Evolutionary conservation across 73 alveolate species (phyloP).

Genomic region (Symbiodinium pilosum): DNA sequence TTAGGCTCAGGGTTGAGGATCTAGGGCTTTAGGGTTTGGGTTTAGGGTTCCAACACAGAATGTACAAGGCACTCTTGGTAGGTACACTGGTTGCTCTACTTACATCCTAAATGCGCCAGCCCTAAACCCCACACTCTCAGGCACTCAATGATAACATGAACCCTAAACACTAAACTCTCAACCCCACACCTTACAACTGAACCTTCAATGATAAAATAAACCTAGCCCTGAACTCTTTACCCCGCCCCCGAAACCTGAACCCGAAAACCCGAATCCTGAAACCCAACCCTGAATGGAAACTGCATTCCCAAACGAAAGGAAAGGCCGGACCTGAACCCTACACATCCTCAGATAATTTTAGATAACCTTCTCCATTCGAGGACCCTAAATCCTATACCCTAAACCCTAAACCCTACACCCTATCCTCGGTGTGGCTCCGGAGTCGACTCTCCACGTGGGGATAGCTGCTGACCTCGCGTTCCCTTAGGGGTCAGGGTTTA

Average conservation of each 20-base stretch:
- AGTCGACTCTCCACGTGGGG: background rate
- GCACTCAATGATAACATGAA: background rate
- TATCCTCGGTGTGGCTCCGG: background rate
- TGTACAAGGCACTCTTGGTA: background rate
- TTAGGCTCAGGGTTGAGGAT: background rate
- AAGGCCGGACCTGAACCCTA: background rate
- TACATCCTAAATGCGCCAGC: background rate
- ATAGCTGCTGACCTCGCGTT: background rate
- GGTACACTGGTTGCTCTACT: background rate
- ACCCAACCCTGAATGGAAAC: no score
- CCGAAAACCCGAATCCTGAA: no score
- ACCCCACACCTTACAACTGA: no score
- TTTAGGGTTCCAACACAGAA: background rate
- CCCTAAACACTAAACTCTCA: background rate
- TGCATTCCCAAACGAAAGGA: no score
- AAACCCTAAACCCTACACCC: background rate
- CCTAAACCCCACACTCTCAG: background rate
- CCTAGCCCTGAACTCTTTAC: no score
- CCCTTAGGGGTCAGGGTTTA: background rate
- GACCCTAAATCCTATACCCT: background rate
- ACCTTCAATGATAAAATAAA: no score
- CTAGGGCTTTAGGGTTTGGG: background rate
- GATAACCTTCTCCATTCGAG: background rate
- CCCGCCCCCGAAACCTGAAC: no score
- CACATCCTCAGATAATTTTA: background rate